Base-by-base conservation (phyloP, 805 yeast species). In the Candida railenensis region DNA sequence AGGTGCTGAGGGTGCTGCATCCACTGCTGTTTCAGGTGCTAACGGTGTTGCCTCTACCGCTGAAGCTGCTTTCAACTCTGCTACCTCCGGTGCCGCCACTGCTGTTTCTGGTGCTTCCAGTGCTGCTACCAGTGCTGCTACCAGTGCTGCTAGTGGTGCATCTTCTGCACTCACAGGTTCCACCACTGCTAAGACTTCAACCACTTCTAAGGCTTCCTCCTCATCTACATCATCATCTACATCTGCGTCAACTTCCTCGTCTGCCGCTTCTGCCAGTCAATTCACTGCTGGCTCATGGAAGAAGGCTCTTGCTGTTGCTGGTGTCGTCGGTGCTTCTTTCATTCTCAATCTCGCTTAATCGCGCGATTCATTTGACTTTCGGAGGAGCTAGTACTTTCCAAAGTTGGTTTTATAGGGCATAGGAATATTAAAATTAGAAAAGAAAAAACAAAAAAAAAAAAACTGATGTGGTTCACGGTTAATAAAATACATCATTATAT, bases 221-320 rank as follows among this genome's bases (percentile, higher is more conserved):
- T 16, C 39, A 19, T 32, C 34, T 25, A 39, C 48, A 7, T 43
- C 53, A n/a, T 37, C 47, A 3, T 48, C 55, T 9, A 39, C 37
- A 2, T 37, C 53, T 33, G 43, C 57, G 18, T 22, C 47, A 21
- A 34, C 53, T 20, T 44, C 53, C 19, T 18, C 53, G 2, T 28
- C 53, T 14, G 41, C 49, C 8, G 44, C 56, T n/a, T 46, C 57
- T 30, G 45, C 59, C 8, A 43, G 56, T 11, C 37, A 52, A 11
- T 45, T 56, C 28, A 56, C 61, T 30, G 51, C 54, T 21, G 46
- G 64, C 16, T 51, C 62, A 36, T 69, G 72, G 74, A 69, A 70
- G 58, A 67, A 58, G 57, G 62, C 70, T 37, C 63, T 58, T 46
- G 66, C 63, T 22, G 60, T 70, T 38, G 69, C 67, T 40, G 69